A percentile compares a stretch with the other conserved stretches of the same genome.
Conservation (phyloP, 2,329 filamentous ascomycete species). For the Cytospora paraplurivora region DNA sequence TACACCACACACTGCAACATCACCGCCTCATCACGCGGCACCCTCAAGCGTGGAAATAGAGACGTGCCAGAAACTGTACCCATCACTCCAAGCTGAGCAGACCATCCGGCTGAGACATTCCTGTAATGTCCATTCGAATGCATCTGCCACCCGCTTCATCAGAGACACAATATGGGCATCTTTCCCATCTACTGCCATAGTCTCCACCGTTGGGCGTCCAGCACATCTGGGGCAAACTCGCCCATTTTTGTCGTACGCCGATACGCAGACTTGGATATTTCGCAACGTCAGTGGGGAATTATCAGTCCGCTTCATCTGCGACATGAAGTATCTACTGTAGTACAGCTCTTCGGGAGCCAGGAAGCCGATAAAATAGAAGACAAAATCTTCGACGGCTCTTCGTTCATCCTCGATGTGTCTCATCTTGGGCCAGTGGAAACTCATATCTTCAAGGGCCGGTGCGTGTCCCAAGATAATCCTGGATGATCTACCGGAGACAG, state of each 20-base stretch:
- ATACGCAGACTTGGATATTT: constrained; percentile 3
- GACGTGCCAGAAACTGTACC: constrained; percentile 13
- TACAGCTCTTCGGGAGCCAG: constrained; percentile 2
- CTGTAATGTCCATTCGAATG: constrained; percentile 6
- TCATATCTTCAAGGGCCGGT: neutral
- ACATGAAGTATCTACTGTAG: neutral
- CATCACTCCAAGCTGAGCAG: constrained; percentile 5
- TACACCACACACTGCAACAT: no score
- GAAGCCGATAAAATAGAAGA: constrained; percentile 17
- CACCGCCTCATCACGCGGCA: neutral
- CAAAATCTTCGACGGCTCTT: neutral
- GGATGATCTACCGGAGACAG: neutral
- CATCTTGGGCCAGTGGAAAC: constrained; percentile 9
- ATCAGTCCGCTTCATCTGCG: neutral
- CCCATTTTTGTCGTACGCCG: neutral
- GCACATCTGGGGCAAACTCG: neutral
- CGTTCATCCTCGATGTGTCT: neutral
- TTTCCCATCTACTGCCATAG: neutral
- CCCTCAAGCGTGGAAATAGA: neutral
- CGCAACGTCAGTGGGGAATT: constrained; percentile 8
- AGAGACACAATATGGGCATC: constrained; percentile 1
- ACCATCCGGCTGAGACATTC: neutral
- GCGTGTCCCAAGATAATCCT: constrained; percentile 4
- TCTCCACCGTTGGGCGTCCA: neutral
- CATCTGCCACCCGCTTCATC: constrained; percentile 2